phyloP scores from a whole-genome alignment of 768 basidiomycete species.

The Mycena alexandri region DNA sequence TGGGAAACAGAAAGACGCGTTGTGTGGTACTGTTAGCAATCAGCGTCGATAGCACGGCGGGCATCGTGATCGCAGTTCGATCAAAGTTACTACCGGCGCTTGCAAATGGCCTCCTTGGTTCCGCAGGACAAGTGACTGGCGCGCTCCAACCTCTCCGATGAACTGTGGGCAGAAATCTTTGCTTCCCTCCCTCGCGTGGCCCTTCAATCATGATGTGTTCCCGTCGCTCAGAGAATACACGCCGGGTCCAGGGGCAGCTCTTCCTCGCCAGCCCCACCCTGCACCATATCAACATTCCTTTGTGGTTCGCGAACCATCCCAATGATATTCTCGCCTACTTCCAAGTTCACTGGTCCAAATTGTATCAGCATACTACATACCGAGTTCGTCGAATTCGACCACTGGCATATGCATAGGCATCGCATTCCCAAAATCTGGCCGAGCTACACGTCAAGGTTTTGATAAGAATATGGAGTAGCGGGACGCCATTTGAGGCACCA shows the following conservation, averaged over 20 bases:
- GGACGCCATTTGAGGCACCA: background rate
- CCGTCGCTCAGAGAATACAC: slow-evolving; percentile 15
- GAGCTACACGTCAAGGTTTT: background rate
- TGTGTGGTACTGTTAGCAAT: too few relatives aligned
- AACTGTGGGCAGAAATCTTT: slow-evolving; percentile 16
- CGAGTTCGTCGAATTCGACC: background rate
- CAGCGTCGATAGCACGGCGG: too few relatives aligned
- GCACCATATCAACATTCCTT: background rate
- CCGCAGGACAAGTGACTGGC: too few relatives aligned
- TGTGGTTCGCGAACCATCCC: background rate
- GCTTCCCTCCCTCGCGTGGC: background rate
- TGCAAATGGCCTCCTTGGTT: too few relatives aligned
- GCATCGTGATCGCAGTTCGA: too few relatives aligned
- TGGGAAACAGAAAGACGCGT: too few relatives aligned
- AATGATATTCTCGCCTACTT: background rate
- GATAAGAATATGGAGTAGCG: background rate
- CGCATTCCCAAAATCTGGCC: background rate
- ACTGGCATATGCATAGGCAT: background rate
- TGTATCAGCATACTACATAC: background rate
- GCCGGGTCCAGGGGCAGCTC: background rate
- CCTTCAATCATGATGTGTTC: background rate
- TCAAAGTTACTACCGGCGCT: too few relatives aligned
- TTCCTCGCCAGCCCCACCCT: slow-evolving; percentile 1
- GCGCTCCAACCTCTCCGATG: background rate
- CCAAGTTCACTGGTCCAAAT: background rate